Conservation (phyloP, 2,329 filamentous ascomycete genomes). For the Ophiobolus disseminans region DNA sequence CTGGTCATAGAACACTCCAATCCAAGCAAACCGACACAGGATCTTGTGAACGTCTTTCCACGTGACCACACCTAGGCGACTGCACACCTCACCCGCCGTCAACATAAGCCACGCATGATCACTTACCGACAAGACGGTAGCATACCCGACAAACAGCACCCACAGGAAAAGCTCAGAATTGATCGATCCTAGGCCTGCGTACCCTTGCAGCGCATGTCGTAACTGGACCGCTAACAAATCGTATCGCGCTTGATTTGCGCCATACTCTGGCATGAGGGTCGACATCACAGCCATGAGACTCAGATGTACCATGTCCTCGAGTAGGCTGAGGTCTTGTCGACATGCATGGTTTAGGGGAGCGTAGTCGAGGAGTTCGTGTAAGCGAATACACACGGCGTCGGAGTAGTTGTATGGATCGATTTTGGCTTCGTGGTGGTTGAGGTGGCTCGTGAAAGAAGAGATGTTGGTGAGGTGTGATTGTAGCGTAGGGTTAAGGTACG, state of each 20-base stretch:
- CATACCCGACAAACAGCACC: slow-evolving; percentile 9
- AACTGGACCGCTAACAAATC: slow-evolving; percentile 5
- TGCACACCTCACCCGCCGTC: too few relatives aligned
- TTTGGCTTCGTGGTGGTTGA: background rate
- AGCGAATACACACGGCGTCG: slow-evolving; percentile 2
- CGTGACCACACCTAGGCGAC: too few relatives aligned
- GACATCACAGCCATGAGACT: slow-evolving; percentile 13
- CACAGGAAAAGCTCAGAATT: slow-evolving; percentile 7
- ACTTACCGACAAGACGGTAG: too few relatives aligned
- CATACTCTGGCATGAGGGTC: slow-evolving; percentile 14
- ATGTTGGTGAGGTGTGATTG: background rate
- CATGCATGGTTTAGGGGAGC: slow-evolving; percentile 1
- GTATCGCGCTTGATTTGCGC: slow-evolving; percentile 5
- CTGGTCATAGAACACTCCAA: too few relatives aligned
- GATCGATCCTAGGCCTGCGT: background rate
- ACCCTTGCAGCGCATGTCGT: background rate
- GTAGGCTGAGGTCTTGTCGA: background rate
- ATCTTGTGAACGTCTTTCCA: too few relatives aligned
- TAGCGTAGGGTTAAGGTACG: too few relatives aligned
- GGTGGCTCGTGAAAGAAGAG: background rate
- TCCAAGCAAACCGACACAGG: too few relatives aligned
- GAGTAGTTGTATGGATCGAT: slow-evolving; percentile 10
- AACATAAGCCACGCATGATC: too few relatives aligned
- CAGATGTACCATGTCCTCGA: slow-evolving; percentile 12
- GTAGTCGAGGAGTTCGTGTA: slow-evolving; percentile 7